These are phyloP conservation scores for Eragrostis tef DNA, from an alignment of 202 grass and related monocot genomes.

Conservation along the genomic window DNA sequence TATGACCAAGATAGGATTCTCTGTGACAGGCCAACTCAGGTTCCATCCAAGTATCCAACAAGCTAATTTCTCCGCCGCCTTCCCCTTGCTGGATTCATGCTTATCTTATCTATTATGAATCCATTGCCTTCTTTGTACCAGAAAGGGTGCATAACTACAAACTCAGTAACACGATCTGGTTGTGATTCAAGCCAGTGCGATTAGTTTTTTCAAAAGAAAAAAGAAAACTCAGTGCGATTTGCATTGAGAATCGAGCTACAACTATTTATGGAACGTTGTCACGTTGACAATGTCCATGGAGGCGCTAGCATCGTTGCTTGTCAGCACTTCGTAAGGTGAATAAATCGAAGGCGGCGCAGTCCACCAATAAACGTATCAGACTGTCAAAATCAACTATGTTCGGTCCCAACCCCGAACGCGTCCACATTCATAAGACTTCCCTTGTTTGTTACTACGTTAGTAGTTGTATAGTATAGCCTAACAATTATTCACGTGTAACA, in stretches of 20 bases:
- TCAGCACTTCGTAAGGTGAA: background rate
- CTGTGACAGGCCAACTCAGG: background rate
- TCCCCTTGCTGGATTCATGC: too few species aligned
- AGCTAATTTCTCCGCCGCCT: too few species aligned
- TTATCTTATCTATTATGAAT: too few species aligned
- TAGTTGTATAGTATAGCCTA: too few species aligned
- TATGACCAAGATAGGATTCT: conserved; percentile 30
- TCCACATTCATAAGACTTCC: background rate
- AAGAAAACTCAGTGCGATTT: too few species aligned
- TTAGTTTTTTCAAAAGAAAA: too few species aligned
- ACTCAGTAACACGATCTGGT: background rate
- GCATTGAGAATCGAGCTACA: background rate
- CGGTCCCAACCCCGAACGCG: background rate
- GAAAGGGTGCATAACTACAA: background rate
- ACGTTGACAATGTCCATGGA: background rate
- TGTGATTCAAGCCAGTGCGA: too few species aligned
- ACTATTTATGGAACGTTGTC: background rate
- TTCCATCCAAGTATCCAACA: background rate
- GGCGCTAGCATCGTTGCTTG: background rate
- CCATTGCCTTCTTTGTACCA: background rate
- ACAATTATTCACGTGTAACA: background rate
- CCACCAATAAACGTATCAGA: background rate
- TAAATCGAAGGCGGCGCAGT: background rate
- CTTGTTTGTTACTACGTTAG: background rate
- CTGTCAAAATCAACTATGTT: background rate